Percentiles rank a stretch among this genome's conserved stretches.
phyloP scores from a whole-genome alignment of 2,329 filamentous ascomycete genomes.

The Tolypocladium tropicale region DNA sequence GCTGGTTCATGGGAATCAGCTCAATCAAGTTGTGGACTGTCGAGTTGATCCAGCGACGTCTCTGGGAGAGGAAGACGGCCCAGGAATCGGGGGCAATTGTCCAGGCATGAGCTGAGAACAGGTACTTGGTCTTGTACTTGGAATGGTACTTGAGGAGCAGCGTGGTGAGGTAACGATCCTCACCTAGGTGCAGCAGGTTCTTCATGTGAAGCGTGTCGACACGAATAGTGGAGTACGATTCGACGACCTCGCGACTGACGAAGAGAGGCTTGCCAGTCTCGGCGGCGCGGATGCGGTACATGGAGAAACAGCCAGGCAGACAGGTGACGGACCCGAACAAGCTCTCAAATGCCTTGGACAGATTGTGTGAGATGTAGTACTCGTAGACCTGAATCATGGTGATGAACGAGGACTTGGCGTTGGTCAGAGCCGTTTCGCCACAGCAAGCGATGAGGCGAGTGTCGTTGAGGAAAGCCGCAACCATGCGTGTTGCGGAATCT shows the following conservation, averaged over 20 bases:
- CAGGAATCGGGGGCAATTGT: constrained; percentile 94
- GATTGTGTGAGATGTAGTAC: constrained; percentile 97
- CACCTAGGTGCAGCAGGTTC: constrained; percentile 90
- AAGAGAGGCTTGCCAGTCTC: constrained; percentile 95
- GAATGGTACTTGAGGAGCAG: constrained; percentile 84
- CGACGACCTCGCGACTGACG: constrained; percentile 83
- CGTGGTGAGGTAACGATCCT: constrained; percentile 95
- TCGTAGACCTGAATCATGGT: constrained; percentile 99
- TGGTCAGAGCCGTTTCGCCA: constrained; percentile 87
- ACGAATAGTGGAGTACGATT: constrained; percentile 81
- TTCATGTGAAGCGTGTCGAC: constrained; percentile 99
- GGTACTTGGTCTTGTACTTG: constrained; percentile 98
- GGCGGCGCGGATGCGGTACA: constrained; percentile 93
- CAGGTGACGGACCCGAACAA: constrained; percentile 96
- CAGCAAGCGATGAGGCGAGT: constrained; percentile 89
- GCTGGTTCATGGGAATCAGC: constrained; percentile 82
- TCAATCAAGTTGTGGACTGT: constrained; percentile 97
- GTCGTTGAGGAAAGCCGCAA: constrained; percentile 82
- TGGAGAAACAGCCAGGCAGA: constrained; percentile 96
- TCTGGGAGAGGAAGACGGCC: constrained; percentile 91
- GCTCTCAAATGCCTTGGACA: constrained; percentile 94
- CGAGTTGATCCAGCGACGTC: constrained; percentile 99
- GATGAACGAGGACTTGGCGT: constrained; percentile 84
- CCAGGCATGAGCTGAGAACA: constrained; percentile 85
- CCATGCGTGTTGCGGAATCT: constrained; percentile 86